Percentiles rank a stretch among this genome's conserved stretches.
phyloP scores from a whole-genome alignment of 78 protist genomes.

The Polysphondylium violaceum region DNA sequence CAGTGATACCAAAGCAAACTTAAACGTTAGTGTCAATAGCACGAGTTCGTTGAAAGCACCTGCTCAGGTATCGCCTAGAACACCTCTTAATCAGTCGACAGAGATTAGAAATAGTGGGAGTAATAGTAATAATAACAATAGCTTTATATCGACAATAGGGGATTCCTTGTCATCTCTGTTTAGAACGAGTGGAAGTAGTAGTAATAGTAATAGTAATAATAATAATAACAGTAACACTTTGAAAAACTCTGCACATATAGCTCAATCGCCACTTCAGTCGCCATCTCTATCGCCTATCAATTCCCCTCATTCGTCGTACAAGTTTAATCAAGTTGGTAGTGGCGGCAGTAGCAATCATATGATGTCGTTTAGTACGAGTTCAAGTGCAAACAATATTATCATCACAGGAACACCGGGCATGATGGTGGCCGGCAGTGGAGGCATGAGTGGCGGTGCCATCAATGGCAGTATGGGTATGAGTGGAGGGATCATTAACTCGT shows the following conservation, averaged over 20 bases:
- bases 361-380: background rate
- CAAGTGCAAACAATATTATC: background rate
- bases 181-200: background rate
- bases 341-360: background rate
- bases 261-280: background rate
- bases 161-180: constrained; percentile 9
- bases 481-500: background rate
- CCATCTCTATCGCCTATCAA: constrained; percentile 6
- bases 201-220: background rate
- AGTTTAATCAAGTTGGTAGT: background rate
- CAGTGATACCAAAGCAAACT: background rate
- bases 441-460: background rate
- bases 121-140: background rate
- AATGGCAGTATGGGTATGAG: background rate
- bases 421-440: background rate
- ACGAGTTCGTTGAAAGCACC: background rate
- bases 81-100: background rate
- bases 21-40: background rate
- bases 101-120: background rate
- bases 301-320: constrained; percentile 21
- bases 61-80: background rate
- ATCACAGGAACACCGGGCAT: too few species aligned
- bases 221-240: background rate
- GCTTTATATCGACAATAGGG: constrained; percentile 9
- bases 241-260: background rate